Conservation (phyloP, 75 land plant species). For the Selaginella moellendorffii region DNA sequence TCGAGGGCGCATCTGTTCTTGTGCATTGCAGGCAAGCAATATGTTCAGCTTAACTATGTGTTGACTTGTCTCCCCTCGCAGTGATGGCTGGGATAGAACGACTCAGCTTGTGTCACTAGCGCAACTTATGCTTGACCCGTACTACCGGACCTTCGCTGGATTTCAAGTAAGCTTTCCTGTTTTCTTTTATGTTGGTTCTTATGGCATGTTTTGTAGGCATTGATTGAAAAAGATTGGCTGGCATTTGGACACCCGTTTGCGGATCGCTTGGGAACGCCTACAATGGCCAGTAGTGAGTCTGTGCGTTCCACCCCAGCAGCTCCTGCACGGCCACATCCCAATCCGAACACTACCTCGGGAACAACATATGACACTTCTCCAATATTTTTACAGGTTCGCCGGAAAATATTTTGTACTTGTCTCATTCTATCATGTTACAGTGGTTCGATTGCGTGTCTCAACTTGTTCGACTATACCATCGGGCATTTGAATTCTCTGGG, state of each 20-base stretch:
- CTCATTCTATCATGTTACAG: conserved; percentile 41
- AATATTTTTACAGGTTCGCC: conserved; percentile 75
- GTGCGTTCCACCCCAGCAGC: conserved; percentile 52
- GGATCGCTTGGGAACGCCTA: conserved; percentile 74
- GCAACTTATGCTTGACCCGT: conserved; percentile 81
- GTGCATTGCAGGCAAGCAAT: conserved; percentile 90
- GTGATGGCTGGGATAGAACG: conserved; percentile 99
- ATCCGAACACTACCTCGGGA: conserved; percentile 41
- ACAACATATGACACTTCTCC: conserved; percentile 70
- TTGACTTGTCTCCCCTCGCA: conserved; percentile 29
- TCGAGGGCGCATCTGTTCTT: conserved; percentile 82
- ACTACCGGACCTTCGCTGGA: conserved; percentile 81
- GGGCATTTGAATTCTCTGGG: conserved; percentile 89
- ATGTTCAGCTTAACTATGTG: no score
- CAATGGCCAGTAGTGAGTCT: conserved; percentile 45
- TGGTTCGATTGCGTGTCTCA: conserved; percentile 97
- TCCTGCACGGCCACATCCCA: no score
- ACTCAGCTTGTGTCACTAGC: conserved; percentile 82
- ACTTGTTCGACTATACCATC: conserved; percentile 72
- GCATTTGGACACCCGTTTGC: conserved; percentile 97
- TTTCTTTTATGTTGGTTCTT: not conserved
- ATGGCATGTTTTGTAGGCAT: conserved; percentile 36
- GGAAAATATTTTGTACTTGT: not conserved
- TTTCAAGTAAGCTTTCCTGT: conserved; percentile 54
- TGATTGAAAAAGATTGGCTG: conserved; percentile 96